Conservation (phyloP, 441 rosid species). For the Erodium trifolium region DNA sequence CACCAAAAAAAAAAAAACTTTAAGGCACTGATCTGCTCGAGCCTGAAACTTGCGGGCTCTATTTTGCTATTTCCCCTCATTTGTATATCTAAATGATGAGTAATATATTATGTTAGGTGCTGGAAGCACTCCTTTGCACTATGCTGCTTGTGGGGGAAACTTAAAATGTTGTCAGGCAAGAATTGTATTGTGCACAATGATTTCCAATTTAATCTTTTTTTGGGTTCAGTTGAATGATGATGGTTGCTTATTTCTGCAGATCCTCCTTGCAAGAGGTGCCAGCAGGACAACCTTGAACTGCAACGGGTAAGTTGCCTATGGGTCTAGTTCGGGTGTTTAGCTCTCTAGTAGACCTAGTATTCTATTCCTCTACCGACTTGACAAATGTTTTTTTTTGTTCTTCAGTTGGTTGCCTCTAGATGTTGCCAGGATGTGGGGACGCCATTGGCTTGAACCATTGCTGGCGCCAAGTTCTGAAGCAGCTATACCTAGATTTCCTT, state of each 20-base stretch:
- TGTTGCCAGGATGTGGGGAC: constrained; percentile 97
- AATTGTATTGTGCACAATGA: constrained; percentile 8
- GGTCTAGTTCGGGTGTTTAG: constrained; percentile 2
- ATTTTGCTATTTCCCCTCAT: too few species aligned
- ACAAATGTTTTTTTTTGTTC: constrained; percentile 12
- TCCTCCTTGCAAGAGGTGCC: constrained; percentile 81
- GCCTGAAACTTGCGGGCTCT: too few species aligned
- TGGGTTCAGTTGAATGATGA: constrained; percentile 13
- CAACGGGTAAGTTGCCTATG: constrained; percentile 54
- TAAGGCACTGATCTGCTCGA: too few species aligned
- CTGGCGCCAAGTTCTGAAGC: constrained; percentile 63
- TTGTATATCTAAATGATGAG: constrained; percentile 1
- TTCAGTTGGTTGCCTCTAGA: constrained; percentile 88
- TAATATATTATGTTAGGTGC: constrained; percentile 49
- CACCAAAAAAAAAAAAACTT: too few species aligned
- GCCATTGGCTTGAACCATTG: constrained; percentile 87
- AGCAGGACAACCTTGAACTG: constrained; percentile 68
- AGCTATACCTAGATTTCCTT: constrained; percentile 60
- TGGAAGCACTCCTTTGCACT: constrained; percentile 94
- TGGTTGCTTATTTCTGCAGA: constrained; percentile 31
- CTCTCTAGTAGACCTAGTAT: neutral
- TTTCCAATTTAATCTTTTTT: neutral
- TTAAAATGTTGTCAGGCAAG: constrained; percentile 92
- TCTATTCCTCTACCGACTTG: neutral
- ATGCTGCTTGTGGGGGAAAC: constrained; percentile 96